Base-by-base conservation (phyloP, 768 basidiomycete species). In the Gyrodon lividus region DNA sequence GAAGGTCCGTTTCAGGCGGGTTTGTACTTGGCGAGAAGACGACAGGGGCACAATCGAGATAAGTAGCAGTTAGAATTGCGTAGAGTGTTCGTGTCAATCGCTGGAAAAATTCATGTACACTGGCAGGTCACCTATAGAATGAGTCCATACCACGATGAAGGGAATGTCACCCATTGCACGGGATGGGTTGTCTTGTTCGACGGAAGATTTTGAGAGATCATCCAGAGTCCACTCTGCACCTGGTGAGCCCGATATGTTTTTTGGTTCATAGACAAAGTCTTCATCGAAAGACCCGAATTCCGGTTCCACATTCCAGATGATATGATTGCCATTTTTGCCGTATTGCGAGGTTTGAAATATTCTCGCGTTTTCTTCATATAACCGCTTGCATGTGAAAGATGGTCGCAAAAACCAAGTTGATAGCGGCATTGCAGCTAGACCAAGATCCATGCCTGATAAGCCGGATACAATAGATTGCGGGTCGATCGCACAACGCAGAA, bases 31-130 rank as follows among this genome's bases (percentile, higher is more conserved):
- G 87, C 4, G 84, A 78, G 69, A 96, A 95, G 2, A 88, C 89
- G 13, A 80, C 64, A 2, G 95, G 91, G 4, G 92, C 91, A 57
- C 83, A 82, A 66, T 98, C 95, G 19, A 98, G 80, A 69, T 92
- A 91, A 2, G 89, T 85, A 19, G 92, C 85, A 2, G 92, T 72
- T 10, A 98, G 73, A 9, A 85, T 84, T 3, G 92, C 77, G 59
- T 93, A 82, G n/a, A 98, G 69, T 13, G 84, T 80, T 46, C 79
- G 77, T 50, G 87, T 82, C 23, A 97, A 73, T 65, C 79, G 80
- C 88, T 90, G 56, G 16, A 52, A 40, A 41, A 50, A 51, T 50
- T 48, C 59, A 40, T 57, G 54, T 52, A 47, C 4, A 39, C 33
- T 39, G 26, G 49, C 26, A 52, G 55, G 57, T 54, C 54, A 52